These are phyloP conservation scores for Solanum sitiens DNA, from an alignment of 257 asterid species.

Conservation along the genomic window DNA sequence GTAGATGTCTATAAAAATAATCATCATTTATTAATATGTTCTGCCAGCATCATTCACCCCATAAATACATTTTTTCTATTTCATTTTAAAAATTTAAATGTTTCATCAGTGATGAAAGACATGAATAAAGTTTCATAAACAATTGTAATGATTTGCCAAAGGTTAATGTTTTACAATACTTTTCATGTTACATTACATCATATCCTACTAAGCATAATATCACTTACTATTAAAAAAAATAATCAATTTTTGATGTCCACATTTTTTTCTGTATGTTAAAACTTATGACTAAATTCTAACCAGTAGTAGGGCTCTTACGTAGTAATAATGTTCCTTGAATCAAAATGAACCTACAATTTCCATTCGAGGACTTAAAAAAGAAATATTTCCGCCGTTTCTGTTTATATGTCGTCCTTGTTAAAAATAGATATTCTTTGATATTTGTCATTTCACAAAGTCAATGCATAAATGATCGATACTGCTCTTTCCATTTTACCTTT, in stretches of 20 bases:
- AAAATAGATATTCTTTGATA: too few species aligned
- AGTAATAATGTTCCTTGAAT: neutral
- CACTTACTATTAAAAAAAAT: neutral
- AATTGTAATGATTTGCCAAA: neutral
- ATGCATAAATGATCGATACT: neutral
- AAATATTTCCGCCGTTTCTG: neutral
- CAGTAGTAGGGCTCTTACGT: neutral
- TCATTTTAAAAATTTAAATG: neutral
- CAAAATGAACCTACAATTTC: neutral
- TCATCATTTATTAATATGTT: neutral
- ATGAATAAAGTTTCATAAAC: neutral
- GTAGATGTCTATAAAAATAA: neutral
- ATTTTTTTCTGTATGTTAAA: neutral
- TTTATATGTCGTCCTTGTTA: too few species aligned
- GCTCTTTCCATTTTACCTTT: neutral
- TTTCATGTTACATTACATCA: neutral
- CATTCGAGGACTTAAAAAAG: neutral
- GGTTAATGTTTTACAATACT: neutral
- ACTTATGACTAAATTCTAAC: neutral
- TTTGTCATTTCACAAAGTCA: neutral
- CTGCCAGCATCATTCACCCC: neutral
- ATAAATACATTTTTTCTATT: neutral
- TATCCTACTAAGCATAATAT: neutral
- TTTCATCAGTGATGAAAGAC: neutral
- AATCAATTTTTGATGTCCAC: too few species aligned